Conservation (phyloP, 257 asterid species). For the Henckelia pumila region DNA sequence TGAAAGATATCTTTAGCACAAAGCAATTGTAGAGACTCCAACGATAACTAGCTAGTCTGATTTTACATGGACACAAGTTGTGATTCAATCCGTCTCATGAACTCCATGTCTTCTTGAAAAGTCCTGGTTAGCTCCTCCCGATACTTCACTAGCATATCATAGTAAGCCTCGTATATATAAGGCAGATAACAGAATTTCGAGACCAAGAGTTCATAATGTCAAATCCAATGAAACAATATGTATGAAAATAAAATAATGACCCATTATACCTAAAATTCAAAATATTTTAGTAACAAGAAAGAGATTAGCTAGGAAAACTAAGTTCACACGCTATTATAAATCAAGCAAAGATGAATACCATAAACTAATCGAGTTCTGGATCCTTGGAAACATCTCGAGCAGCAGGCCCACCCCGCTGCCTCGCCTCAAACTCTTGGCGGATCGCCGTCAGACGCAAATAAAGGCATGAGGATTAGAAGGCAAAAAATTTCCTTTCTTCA, state of each 20-base stretch:
- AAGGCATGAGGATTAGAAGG: too few species aligned
- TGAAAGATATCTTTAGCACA: too few species aligned
- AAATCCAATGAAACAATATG: neutral
- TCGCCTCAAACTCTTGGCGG: too few species aligned
- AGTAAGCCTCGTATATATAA: conserved; percentile 82
- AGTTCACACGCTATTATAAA: neutral
- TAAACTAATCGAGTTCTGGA: conserved; percentile 93
- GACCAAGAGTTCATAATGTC: conserved; percentile 1
- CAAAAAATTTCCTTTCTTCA: too few species aligned
- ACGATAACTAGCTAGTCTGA: too few species aligned
- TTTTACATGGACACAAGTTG: too few species aligned
- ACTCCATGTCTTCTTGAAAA: conserved; percentile 91
- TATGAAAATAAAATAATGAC: too few species aligned
- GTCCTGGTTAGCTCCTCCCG: conserved; percentile 80
- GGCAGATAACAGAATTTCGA: neutral
- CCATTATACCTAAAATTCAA: neutral
- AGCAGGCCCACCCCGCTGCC: conserved; percentile 42
- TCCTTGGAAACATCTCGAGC: conserved; percentile 57
- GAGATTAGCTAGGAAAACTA: too few species aligned
- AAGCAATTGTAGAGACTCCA: too few species aligned
- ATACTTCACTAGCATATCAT: conserved; percentile 83
- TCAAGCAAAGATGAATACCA: conserved; percentile 44
- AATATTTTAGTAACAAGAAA: neutral
- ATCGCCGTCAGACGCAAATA: too few species aligned
- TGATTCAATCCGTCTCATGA: conserved; percentile 75